Percentiles rank a stretch among this genome's conserved stretches.
These are phyloP conservation scores for Trichoderma orchidacearum DNA, from an alignment of 495 filamentous ascomycete genomes.

Conservation along the genomic window DNA sequence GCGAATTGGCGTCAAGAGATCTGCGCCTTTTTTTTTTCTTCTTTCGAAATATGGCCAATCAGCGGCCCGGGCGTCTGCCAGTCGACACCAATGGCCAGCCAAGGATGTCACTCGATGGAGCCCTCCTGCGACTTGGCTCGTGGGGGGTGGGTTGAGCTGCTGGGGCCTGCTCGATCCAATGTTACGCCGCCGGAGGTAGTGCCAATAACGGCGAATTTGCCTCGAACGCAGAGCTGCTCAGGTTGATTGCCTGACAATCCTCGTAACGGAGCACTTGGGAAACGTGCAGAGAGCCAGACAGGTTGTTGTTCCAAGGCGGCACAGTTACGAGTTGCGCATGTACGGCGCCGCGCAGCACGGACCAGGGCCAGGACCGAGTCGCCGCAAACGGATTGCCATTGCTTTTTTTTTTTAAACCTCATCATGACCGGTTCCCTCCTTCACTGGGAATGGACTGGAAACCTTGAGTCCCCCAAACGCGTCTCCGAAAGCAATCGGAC, in stretches of 20 bases:
- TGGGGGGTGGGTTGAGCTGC: background rate
- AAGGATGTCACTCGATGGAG: background rate
- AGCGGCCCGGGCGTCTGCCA: background rate
- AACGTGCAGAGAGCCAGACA: too few relatives aligned
- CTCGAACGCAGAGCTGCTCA: too few relatives aligned
- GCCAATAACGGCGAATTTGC: background rate
- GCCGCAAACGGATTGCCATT: background rate
- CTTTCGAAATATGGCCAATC: background rate
- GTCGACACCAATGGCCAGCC: background rate
- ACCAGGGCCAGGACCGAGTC: background rate
- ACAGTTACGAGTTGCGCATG: too few relatives aligned
- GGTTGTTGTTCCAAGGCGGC: too few relatives aligned
- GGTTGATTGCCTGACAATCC: background rate
- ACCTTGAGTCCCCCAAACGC: too few relatives aligned
- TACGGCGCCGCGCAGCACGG: too few relatives aligned
- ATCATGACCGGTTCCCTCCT: too few relatives aligned
- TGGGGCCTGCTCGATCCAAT: background rate
- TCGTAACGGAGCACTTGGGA: too few relatives aligned
- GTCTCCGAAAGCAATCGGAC: too few relatives aligned
- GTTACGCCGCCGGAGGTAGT: background rate
- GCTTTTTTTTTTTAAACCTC: too few relatives aligned
- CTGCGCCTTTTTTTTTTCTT: background rate
- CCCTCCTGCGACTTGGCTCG: background rate
- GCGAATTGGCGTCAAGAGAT: background rate
- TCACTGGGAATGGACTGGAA: too few relatives aligned